A percentile compares a stretch with the other conserved stretches of the same genome.
Conservation (phyloP, 2,329 filamentous ascomycete species). For the Aspergillus transmontanensis region DNA sequence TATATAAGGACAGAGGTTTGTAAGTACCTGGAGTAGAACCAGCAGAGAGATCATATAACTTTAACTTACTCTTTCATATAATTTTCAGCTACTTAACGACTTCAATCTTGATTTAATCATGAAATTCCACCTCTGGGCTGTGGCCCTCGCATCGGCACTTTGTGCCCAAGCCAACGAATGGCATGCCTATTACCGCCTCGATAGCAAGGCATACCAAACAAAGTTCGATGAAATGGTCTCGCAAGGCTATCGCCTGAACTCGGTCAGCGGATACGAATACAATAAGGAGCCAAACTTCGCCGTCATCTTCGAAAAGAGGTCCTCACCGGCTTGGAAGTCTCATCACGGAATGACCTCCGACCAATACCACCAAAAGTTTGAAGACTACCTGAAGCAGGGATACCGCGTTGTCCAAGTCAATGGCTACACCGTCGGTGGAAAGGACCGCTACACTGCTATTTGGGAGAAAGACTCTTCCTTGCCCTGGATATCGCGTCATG, state of each 20-base stretch:
- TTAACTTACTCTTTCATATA: not conserved
- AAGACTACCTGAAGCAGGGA: constrained; percentile 13
- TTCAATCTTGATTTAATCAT: not conserved
- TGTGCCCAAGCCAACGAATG: constrained; percentile 16
- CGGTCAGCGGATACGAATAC: constrained; percentile 15
- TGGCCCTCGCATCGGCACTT: constrained; percentile 5
- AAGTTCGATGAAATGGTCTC: constrained; percentile 13
- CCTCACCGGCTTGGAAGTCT: constrained; percentile 11
- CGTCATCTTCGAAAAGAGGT: constrained; percentile 17
- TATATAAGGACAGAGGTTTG: not conserved
- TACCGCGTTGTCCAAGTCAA: constrained; percentile 18
- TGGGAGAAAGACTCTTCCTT: constrained; percentile 17
- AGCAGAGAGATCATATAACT: not conserved
- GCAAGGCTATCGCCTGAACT: constrained; percentile 14
- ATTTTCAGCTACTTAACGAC: accelerated
- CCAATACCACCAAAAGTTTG: constrained; percentile 16
- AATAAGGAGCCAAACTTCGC: constrained; percentile 14
- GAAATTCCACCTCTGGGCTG: constrained; percentile 9
- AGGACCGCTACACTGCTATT: constrained; percentile 13
- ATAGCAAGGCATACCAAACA: constrained; percentile 14
- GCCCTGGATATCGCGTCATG: constrained; percentile 13
- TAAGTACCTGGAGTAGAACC: not conserved
- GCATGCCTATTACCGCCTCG: constrained; percentile 18
- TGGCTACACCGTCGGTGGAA: constrained; percentile 12
- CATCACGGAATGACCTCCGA: constrained; percentile 16